Conservation (phyloP, 1,284 basidiomycete genomes). For the Tilletia horrida region DNA sequence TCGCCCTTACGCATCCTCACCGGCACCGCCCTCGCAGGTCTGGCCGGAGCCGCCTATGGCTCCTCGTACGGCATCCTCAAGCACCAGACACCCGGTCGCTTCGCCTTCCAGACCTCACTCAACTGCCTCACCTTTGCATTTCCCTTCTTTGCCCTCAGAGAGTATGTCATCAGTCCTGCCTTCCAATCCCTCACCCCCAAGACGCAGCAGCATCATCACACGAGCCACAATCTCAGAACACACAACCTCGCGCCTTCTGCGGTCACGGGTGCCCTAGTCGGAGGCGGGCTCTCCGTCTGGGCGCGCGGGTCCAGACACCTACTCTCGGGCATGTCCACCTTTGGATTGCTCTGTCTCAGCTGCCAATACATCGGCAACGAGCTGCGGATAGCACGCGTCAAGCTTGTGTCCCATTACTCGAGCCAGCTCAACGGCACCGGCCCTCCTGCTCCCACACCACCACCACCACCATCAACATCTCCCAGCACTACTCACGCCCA, state of each 20-base stretch:
- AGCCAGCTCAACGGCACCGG: neutral
- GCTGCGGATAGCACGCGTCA: neutral
- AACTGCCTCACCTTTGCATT: conserved; percentile 16
- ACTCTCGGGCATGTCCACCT: neutral
- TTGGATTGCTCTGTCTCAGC: conserved; percentile 6
- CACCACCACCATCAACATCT: neutral
- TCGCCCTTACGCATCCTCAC: neutral
- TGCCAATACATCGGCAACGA: neutral
- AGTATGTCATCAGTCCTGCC: neutral
- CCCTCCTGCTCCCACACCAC: neutral
- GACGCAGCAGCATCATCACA: neutral
- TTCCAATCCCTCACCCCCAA: neutral
- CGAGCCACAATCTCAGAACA: neutral
- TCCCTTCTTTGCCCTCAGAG: conserved; percentile 17
- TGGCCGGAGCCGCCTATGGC: conserved; percentile 1
- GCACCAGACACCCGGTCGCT: neutral
- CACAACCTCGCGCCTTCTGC: conserved; percentile 10
- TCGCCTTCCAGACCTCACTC: neutral
- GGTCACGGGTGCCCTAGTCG: neutral
- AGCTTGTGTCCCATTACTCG: neutral
- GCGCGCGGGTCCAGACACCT: neutral
- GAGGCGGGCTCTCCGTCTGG: neutral
- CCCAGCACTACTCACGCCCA: neutral
- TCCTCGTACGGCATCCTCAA: neutral
- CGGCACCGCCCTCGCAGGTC: neutral